Conservation (phyloP, 2,329 filamentous ascomycete species). For the Conoideocrella luteorostrata region DNA sequence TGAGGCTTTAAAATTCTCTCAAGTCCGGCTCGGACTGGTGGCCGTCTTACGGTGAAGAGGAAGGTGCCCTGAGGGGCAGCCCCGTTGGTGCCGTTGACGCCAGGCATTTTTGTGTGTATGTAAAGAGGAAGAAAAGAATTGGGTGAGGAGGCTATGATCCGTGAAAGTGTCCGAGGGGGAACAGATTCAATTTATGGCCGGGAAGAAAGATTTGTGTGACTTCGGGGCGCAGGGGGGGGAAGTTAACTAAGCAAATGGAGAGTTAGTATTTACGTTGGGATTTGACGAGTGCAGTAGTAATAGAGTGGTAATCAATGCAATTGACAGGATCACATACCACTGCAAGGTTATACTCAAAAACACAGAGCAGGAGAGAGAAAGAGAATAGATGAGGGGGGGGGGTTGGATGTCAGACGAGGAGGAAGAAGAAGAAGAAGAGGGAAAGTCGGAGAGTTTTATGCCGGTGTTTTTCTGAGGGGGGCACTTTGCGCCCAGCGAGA, state of each 20-base stretch:
- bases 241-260: not conserved
- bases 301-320: no score
- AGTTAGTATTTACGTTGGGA: not conserved
- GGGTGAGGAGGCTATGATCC: not conserved
- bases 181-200: not conserved
- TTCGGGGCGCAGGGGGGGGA: not conserved
- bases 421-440: slow-evolving; percentile 10
- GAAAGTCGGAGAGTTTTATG: slow-evolving; percentile 11
- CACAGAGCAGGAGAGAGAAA: no score
- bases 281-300: not conserved
- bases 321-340: slow-evolving; percentile 4
- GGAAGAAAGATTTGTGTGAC: not conserved
- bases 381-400: not conserved
- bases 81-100: slow-evolving; percentile 43
- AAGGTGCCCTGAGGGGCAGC: slow-evolving; percentile 56
- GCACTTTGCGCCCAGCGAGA: not conserved
- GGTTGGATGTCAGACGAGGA: slow-evolving; percentile 3
- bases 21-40: no score
- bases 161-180: slow-evolving; percentile 1
- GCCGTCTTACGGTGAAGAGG: slow-evolving; percentile 71
- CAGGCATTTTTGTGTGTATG: slow-evolving; percentile 39
- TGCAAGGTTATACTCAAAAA: not conserved
- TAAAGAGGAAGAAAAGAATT: slow-evolving; percentile 12
- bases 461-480: slow-evolving; percentile 4
- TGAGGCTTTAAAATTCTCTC: no score